Percentiles rank a stretch among this genome's conserved stretches.
These are phyloP conservation scores for Sarcodon sp. DNA, from an alignment of 768 basidiomycete genomes.

Conservation along the genomic window DNA sequence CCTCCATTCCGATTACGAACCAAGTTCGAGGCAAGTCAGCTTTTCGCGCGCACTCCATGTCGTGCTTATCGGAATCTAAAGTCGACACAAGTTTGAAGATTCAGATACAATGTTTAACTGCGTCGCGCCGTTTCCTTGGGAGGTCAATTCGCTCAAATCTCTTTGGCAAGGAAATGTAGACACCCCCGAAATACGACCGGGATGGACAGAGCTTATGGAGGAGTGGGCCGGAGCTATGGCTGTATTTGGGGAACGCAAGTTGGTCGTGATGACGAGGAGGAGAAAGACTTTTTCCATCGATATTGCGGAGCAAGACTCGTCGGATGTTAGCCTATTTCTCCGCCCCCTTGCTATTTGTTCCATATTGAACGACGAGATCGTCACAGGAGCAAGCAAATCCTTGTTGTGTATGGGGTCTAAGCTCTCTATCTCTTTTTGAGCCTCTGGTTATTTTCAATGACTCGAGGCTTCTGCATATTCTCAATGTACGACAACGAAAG, in stretches of 20 bases:
- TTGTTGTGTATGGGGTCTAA: constrained; percentile 41
- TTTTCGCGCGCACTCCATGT: no score
- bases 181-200: constrained; percentile 15
- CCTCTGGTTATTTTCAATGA: constrained; percentile 48
- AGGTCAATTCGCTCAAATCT: constrained; percentile 20
- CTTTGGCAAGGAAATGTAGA: constrained; percentile 23
- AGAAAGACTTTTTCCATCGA: background rate
- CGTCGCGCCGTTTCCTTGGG: constrained; percentile 15
- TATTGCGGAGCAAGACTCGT: background rate
- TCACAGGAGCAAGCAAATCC: background rate
- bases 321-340: background rate
- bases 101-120: constrained; percentile 2
- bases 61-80: no score
- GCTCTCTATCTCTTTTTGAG: constrained; percentile 27
- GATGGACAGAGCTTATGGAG: constrained; percentile 34
- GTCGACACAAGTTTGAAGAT: background rate
- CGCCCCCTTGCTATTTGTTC: constrained; percentile 1
- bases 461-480: constrained; percentile 41
- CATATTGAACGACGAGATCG: background rate
- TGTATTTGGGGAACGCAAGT: constrained; percentile 25
- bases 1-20: background rate
- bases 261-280: constrained; percentile 2
- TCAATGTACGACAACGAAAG: constrained; percentile 27
- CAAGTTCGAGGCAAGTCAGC: background rate
- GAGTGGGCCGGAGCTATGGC: constrained; percentile 40